phyloP scores from a whole-genome alignment of 805 yeast genomes.

The Grigorovia jiainica region DNA sequence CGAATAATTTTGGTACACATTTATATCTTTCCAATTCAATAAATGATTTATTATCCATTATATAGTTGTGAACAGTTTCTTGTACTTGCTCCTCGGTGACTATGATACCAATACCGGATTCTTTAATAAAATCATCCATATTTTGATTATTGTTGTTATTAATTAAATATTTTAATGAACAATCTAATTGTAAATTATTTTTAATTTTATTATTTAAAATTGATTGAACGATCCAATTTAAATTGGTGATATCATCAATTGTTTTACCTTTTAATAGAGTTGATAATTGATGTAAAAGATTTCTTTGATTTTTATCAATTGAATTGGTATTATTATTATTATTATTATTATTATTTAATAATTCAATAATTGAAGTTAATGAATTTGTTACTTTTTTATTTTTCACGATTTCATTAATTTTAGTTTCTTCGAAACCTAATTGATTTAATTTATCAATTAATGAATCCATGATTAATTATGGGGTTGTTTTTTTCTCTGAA shows the following conservation, averaged over 20 bases:
- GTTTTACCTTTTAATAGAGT: slow-evolving; percentile 45
- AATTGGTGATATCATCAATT: slow-evolving; percentile 33
- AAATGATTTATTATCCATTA: slow-evolving; percentile 47
- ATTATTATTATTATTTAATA: slow-evolving; percentile 27
- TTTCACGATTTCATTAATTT: slow-evolving; percentile 70
- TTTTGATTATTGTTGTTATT: slow-evolving; percentile 40
- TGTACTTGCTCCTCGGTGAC: slow-evolving; percentile 59
- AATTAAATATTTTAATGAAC: slow-evolving; percentile 61
- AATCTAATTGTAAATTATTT: slow-evolving; percentile 65
- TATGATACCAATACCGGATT: slow-evolving; percentile 75
- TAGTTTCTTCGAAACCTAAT: slow-evolving; percentile 65
- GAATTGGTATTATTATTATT: slow-evolving; percentile 20
- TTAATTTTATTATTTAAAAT: slow-evolving; percentile 56
- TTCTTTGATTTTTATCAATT: slow-evolving; percentile 46
- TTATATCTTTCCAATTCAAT: slow-evolving; percentile 71
- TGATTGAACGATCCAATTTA: slow-evolving; percentile 47
- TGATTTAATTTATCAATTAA: slow-evolving; percentile 26
- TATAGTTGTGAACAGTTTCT: slow-evolving; percentile 46
- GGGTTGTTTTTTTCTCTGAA: no score
- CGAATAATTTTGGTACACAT: slow-evolving; percentile 65
- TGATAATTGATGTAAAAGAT: slow-evolving; percentile 71
- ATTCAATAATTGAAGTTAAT: slow-evolving; percentile 48
- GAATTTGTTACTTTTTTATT: slow-evolving; percentile 77
- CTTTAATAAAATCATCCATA: slow-evolving; percentile 45
- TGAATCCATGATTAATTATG: slow-evolving; percentile 28